phyloP scores from a whole-genome alignment of 495 filamentous ascomycete genomes.

The Parathielavia hyrcaniae region DNA sequence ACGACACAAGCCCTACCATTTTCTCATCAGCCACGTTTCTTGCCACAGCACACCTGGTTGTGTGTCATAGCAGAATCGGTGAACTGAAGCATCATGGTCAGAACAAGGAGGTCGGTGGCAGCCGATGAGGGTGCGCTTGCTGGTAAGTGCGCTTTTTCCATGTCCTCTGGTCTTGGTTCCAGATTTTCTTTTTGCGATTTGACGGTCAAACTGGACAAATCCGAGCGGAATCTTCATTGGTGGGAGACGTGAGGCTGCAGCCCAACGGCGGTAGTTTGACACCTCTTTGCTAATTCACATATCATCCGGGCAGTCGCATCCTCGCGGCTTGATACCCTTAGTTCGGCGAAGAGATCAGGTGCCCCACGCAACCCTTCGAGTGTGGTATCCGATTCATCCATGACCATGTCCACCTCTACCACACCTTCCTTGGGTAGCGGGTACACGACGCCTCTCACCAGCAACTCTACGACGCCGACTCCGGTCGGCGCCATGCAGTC shows the following conservation, averaged over 20 bases:
- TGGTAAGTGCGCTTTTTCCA: constrained; percentile 18
- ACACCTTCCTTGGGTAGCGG: constrained; percentile 48
- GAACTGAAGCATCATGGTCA: constrained; percentile 17
- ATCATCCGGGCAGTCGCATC: neutral
- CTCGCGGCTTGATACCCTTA: neutral
- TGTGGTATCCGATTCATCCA: constrained; percentile 28
- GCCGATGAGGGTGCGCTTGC: constrained; percentile 14
- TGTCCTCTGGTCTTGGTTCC: neutral
- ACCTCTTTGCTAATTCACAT: constrained; percentile 1
- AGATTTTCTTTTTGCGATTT: neutral
- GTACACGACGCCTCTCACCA: constrained; percentile 73
- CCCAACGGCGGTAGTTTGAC: neutral
- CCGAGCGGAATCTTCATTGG: neutral
- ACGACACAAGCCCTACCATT: neutral
- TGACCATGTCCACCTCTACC: constrained; percentile 34
- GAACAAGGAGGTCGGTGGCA: constrained; percentile 27
- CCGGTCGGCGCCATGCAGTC: constrained; percentile 23
- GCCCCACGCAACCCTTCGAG: constrained; percentile 11
- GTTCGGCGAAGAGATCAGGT: constrained; percentile 5
- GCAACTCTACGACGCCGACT: constrained; percentile 55
- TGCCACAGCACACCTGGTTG: neutral
- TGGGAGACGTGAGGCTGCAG: too few species aligned
- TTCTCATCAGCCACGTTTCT: neutral
- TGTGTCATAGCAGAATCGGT: neutral
- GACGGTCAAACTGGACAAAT: neutral